phyloP scores from a whole-genome alignment of 768 basidiomycete species.

The Artomyces pyxidatus region DNA sequence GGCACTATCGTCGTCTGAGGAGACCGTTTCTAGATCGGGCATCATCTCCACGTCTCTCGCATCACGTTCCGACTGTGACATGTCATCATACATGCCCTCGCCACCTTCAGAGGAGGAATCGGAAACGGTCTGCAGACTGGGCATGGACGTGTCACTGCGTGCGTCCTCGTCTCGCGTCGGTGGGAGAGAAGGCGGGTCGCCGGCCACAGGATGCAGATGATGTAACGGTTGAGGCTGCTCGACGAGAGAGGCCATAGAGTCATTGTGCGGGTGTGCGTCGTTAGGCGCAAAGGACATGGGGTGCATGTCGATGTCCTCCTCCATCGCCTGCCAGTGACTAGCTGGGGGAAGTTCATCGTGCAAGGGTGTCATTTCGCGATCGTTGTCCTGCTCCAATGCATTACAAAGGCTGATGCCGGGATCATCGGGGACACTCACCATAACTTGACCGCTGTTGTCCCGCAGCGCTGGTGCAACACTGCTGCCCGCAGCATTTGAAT shows the following conservation, averaged over 20 bases:
- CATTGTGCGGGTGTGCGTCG: neutral
- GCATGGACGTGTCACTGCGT: constrained; percentile 11
- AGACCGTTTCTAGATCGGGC: constrained; percentile 2
- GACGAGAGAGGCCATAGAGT: neutral
- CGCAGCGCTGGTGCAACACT: neutral
- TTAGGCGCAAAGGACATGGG: neutral
- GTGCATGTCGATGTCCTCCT: neutral
- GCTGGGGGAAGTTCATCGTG: neutral
- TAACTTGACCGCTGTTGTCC: neutral
- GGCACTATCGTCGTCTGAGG: neutral
- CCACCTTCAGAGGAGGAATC: constrained; percentile 11
- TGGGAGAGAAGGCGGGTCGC: neutral
- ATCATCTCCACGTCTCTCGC: constrained; percentile 15
- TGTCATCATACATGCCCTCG: constrained; percentile 2
- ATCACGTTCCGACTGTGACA: constrained; percentile 13
- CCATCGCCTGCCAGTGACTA: neutral
- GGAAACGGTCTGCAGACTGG: constrained; percentile 6
- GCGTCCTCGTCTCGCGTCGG: constrained; percentile 11
- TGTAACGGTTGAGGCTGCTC: neutral
- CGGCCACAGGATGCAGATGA: neutral
- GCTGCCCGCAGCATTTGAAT: neutral
- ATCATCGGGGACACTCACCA: too few species aligned
- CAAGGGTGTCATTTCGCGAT: neutral
- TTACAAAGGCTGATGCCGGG: too few species aligned
- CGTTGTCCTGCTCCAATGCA: neutral